A percentile compares a stretch with the other conserved stretches of the same genome.
phyloP scores from a whole-genome alignment of 1,284 basidiomycete species.

The Mycena sp. region DNA sequence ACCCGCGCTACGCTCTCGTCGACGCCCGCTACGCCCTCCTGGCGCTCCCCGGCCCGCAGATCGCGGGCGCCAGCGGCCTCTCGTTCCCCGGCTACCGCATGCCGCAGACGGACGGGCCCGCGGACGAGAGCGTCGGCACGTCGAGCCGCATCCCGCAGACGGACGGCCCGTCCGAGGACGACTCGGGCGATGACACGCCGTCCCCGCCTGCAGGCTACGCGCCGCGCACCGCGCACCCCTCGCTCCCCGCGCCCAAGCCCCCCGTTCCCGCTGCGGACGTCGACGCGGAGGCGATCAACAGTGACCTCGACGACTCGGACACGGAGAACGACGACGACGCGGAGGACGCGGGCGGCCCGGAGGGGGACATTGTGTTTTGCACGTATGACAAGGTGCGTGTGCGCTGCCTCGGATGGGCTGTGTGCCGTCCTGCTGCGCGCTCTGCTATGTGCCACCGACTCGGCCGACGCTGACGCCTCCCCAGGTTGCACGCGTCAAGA shows the following conservation, averaged over 20 bases:
- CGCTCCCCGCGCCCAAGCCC: slow-evolving; percentile 13
- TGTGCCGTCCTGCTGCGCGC: no score
- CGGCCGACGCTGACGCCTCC: slow-evolving; percentile 21
- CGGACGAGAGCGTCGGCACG: not conserved
- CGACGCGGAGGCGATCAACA: slow-evolving; percentile 85
- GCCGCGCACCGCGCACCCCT: slow-evolving; percentile 49
- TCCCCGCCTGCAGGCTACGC: slow-evolving; percentile 42
- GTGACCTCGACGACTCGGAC: slow-evolving; percentile 95
- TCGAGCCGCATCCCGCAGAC: slow-evolving; percentile 48
- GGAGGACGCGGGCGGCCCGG: slow-evolving; percentile 66
- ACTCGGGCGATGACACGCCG: slow-evolving; percentile 14
- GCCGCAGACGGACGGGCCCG: slow-evolving; percentile 23
- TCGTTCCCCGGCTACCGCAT: slow-evolving; percentile 59
- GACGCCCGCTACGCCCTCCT: slow-evolving; percentile 48
- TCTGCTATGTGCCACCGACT: no score
- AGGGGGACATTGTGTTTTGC: slow-evolving; percentile 94
- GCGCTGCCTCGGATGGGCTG: no score
- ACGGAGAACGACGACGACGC: slow-evolving; percentile 69
- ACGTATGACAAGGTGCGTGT: slow-evolving; percentile 99
- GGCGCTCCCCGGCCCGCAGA: slow-evolving; percentile 50
- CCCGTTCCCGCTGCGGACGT: not conserved
- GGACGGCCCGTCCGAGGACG: slow-evolving; percentile 19
- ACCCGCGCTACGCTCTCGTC: slow-evolving; percentile 42
- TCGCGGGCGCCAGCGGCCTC: slow-evolving; percentile 48
- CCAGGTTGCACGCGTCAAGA: slow-evolving; percentile 96